Base-by-base conservation (phyloP, 2,329 filamentous ascomycete species). In the Exserohilum turcica region DNA sequence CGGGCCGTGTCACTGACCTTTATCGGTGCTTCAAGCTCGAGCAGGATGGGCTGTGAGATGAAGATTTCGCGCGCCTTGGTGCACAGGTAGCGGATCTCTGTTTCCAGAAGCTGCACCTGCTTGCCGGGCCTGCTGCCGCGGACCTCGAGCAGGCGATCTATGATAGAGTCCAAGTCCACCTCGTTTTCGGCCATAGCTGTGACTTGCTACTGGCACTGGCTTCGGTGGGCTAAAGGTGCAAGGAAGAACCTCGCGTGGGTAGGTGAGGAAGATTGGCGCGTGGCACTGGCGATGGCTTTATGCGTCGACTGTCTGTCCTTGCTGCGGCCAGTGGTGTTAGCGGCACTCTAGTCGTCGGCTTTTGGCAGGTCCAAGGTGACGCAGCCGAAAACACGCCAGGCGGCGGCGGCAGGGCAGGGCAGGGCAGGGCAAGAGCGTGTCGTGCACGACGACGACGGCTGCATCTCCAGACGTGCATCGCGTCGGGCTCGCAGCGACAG, bases 41-140 rank as follows among this genome's bases (percentile, higher is more conserved):
- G 86, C 66, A 99, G 83, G 73, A 97, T 97, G 64, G 94, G 94
- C 82, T 99, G 94, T 59, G 92, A 97, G 78, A 99, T 97, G 83
- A 99, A 97, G 72, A 99, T 97, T 82, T 99, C 94, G 65, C 94
- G 89, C 60, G 93, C 92, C 83, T 97, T 97, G 76, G 93, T 97
- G 86, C 94, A 99, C 64, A 99, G 86, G 79, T 87, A 96, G 75
- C 93, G 89, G 68, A 99, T 99, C 81, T 97, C 94, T 57, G 91
- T 87, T 79, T 99, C 94, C 64, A 96, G 83, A 66, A 99, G 86
- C 81, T 97, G 93, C 50, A 99, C 94, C 80, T 97, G 94, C 83
- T 99, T 99, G 71, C 94, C 94, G 53, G 94, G 94, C 74, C 94
- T 88, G 84, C 92, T 97, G 76, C 93, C 94, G 80, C 94, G 89